These are phyloP conservation scores for Corrigiola litoralis DNA, from an alignment of 179 eudicot genomes.

Conservation along the genomic window DNA sequence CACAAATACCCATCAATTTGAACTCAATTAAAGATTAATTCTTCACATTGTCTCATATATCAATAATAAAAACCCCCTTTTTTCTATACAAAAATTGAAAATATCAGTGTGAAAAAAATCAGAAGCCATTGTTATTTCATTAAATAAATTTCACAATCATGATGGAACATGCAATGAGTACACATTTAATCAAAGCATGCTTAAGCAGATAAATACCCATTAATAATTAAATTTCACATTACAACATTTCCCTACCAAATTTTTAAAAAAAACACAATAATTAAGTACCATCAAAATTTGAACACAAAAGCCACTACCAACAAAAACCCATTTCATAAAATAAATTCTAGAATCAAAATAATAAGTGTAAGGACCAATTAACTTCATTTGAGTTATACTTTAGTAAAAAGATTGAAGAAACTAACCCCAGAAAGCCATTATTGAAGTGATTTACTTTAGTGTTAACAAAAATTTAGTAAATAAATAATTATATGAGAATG, in stretches of 20 bases:
- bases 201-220: background rate
- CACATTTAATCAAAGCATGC: too few species aligned
- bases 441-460: background rate
- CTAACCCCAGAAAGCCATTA: conserved; percentile 74
- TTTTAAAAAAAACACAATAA: too few species aligned
- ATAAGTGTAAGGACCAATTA: background rate
- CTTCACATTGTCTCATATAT: background rate
- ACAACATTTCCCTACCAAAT: too few species aligned
- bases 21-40: background rate
- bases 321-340: background rate
- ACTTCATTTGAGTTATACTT: too few species aligned
- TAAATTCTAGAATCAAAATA: background rate
- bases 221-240: background rate
- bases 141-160: too few species aligned
- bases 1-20: background rate
- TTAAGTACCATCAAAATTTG: too few species aligned
- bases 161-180: too few species aligned
- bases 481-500: background rate
- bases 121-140: too few species aligned
- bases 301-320: background rate
- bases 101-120: too few species aligned
- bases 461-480: too few species aligned
- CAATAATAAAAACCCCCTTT: background rate
- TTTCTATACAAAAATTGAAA: background rate
- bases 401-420: background rate